Percentiles rank a stretch among this genome's conserved stretches.
These are phyloP conservation scores for Elasticomyces elasticus DNA, from an alignment of 495 filamentous ascomycete genomes.

Conservation along the genomic window DNA sequence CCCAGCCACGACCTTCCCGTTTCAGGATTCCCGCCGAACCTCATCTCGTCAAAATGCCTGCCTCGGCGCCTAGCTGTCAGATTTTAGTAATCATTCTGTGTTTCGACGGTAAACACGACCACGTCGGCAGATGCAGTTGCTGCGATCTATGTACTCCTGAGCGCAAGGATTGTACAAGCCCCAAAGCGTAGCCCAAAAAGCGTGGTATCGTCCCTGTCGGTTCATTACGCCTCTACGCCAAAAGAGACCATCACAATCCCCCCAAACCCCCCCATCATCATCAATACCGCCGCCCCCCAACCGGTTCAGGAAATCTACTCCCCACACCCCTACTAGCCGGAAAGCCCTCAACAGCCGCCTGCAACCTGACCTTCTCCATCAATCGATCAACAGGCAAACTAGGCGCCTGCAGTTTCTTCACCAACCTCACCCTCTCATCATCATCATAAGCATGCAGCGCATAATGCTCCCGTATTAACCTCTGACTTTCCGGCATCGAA, in stretches of 20 bases:
- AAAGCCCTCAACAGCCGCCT: conserved; percentile 10
- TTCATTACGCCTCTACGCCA: too few species aligned
- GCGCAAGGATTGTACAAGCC: too few species aligned
- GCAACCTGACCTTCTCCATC: conserved; percentile 22
- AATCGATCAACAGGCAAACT: conserved; percentile 49
- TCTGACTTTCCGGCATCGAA: conserved; percentile 45
- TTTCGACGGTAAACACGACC: too few species aligned
- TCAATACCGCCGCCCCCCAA: conserved; percentile 11
- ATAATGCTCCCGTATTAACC: conserved; percentile 54
- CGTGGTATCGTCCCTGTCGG: not conserved
- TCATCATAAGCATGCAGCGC: conserved; percentile 53
- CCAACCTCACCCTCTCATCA: conserved; percentile 49
- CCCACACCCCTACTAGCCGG: conserved; percentile 4
- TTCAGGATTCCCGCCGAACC: not conserved
- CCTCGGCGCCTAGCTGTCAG: not conserved
- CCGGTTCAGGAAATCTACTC: conserved; percentile 8
- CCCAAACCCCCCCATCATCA: not conserved
- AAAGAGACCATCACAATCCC: not conserved
- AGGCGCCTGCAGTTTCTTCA: conserved; percentile 43
- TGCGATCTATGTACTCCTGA: too few species aligned
- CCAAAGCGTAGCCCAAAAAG: too few species aligned
- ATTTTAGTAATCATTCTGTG: too few species aligned
- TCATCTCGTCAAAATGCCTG: not conserved
- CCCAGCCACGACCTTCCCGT: not conserved
- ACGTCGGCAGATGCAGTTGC: too few species aligned